Evolutionary conservation across 768 basidiomycete species (phyloP).

Genomic region (Tricholoma matsutake): DNA sequence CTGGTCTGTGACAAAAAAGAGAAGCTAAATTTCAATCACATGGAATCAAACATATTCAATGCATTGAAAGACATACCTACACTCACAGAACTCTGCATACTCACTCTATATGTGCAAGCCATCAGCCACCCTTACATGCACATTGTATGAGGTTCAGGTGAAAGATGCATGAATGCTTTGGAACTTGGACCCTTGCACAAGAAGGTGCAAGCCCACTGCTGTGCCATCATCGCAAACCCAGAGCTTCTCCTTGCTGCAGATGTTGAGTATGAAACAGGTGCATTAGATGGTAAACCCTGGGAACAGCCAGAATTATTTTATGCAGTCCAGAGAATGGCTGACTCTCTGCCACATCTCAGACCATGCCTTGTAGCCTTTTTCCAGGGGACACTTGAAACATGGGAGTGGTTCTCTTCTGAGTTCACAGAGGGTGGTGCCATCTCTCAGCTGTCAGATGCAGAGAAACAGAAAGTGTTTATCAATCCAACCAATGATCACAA

Average conservation of each 20-base stretch:
- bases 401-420: slow-evolving; percentile 15
- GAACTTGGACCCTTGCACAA: slow-evolving; percentile 22
- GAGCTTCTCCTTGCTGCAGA: background rate
- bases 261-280: background rate
- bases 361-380: too few species aligned
- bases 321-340: too few species aligned
- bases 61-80: background rate
- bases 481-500: background rate
- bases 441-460: background rate
- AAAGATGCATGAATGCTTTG: slow-evolving; percentile 18
- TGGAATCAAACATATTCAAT: slow-evolving; percentile 31
- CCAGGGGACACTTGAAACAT: background rate
- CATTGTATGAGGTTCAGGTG: background rate
- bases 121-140: background rate
- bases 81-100: background rate
- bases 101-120: background rate
- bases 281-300: background rate
- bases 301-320: background rate
- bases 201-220: too few species aligned
- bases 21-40: slow-evolving; percentile 25
- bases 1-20: slow-evolving; percentile 28
- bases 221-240: too few species aligned
- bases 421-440: background rate
- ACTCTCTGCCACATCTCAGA: too few species aligned
- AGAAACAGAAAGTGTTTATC: background rate